Evolutionary conservation across 1,139 yeast species (phyloP), one percentile per base, ranked within the genome.

Genomic region (Diutina ranongensis): DNA sequence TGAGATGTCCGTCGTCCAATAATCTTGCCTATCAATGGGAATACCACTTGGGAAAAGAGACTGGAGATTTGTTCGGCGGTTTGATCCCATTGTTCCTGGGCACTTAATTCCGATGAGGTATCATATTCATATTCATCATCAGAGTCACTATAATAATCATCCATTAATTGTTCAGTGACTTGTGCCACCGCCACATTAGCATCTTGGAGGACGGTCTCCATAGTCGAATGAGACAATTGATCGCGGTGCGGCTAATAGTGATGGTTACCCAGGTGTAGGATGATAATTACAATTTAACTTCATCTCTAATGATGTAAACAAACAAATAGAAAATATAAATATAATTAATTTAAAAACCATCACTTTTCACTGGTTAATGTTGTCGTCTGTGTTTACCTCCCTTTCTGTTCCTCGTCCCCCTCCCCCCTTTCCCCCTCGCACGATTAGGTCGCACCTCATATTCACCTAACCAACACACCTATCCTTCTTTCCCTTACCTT

Each of bases 61-160:
- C 20, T 19, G 35, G n/a, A 12, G 25, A 40, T 28, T 16, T 28
- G 35, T n/a, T 40, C 44, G 18, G 31, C 35, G 9, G 18, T 19
- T 20, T 40, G 25, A 15, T 40, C 44, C 44, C 44, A 40, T 19
- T 40, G 44, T 19, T 40, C 34, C 10, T 40, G 44, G 18, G 44
- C 44, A 38, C 42, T 38, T 18, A 38, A 25, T n/a, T 38, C 42
- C 8, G 19, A 15, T 10, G 16, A 10, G 13, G 20, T 8, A 20
- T 38, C 42, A 20, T 38, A 22, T 22, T 22, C 31, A 18, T 38
- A 38, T n/a, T 38, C 42, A 12, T 38, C 42, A 13, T 38, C 42
- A 12, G n/a, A 12, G 3, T n/a, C 20, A 25, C n/a, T 8, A 5
- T 15, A 15, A 4, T 21, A n/a, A 9, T 21, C 31, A 19, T 38